phyloP scores from a whole-genome alignment of 257 asterid genomes.

The Ilex asprella region DNA sequence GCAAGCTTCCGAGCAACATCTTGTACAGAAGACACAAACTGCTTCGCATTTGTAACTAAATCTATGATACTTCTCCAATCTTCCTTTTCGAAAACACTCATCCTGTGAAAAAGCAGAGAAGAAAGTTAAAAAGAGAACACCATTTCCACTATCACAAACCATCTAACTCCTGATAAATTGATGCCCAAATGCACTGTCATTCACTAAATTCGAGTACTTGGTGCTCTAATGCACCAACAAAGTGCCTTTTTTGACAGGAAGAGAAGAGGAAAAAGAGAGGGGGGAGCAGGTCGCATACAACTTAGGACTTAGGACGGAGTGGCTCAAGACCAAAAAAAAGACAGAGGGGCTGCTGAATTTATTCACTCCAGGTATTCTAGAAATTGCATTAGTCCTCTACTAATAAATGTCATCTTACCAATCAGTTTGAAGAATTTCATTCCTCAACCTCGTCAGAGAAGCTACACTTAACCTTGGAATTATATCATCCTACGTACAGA shows the following conservation, averaged over 20 bases:
- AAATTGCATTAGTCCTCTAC: too few relatives aligned
- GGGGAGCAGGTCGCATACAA: neutral
- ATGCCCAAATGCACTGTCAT: too few relatives aligned
- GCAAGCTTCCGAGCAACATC: constrained; percentile 78
- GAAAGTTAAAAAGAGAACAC: neutral
- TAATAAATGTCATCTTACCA: constrained; percentile 49
- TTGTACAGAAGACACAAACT: constrained; percentile 75
- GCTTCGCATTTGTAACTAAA: constrained; percentile 83
- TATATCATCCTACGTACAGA: constrained; percentile 64
- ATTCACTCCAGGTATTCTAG: neutral
- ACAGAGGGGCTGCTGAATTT: neutral
- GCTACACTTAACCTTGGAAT: constrained; percentile 74
- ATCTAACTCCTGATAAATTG: neutral
- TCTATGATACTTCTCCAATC: constrained; percentile 85
- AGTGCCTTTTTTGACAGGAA: too few relatives aligned
- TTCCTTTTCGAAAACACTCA: constrained; percentile 55
- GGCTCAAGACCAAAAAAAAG: too few relatives aligned
- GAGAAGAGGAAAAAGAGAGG: too few relatives aligned
- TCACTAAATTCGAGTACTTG: too few relatives aligned
- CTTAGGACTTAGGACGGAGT: too few relatives aligned
- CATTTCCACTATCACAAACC: neutral
- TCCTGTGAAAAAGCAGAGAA: constrained; percentile 41
- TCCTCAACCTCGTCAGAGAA: constrained; percentile 72
- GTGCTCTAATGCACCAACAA: too few relatives aligned
- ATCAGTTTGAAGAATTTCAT: constrained; percentile 89